Percentiles rank a stretch among this genome's conserved stretches.
phyloP scores from a whole-genome alignment of 2,329 filamentous ascomycete species.

The Pseudogymnoascus sp. region DNA sequence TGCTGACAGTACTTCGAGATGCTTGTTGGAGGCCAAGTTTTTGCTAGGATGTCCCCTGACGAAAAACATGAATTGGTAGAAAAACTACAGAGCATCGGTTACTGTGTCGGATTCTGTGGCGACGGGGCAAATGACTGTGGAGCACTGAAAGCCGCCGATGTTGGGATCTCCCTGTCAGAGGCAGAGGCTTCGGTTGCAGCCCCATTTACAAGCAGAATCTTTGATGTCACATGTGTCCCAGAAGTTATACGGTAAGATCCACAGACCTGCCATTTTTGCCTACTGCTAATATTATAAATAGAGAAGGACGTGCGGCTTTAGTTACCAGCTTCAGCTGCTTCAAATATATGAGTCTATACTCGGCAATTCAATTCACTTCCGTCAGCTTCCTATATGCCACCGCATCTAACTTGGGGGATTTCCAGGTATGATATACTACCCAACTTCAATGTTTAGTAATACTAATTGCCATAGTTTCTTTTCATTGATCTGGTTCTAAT shows the following conservation, averaged over 20 bases:
- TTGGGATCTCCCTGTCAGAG: slow-evolving; percentile 93
- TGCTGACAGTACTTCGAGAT: slow-evolving; percentile 44
- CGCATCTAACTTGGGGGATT: slow-evolving; percentile 90
- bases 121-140: slow-evolving; percentile 97
- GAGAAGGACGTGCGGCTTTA: slow-evolving; percentile 85
- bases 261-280: background rate
- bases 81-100: slow-evolving; percentile 92
- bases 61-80: slow-evolving; percentile 97
- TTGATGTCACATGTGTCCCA: slow-evolving; percentile 93
- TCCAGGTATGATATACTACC: slow-evolving; percentile 50
- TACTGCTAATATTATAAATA: slow-evolving; percentile 18
- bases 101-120: slow-evolving; percentile 91
- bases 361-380: slow-evolving; percentile 96
- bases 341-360: slow-evolving; percentile 99
- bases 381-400: slow-evolving; percentile 94
- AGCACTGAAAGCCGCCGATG: slow-evolving; percentile 91
- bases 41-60: slow-evolving; percentile 96
- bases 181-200: slow-evolving; percentile 97
- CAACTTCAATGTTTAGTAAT: slow-evolving; percentile 1
- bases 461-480: slow-evolving; percentile 51
- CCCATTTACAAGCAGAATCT: slow-evolving; percentile 89
- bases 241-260: slow-evolving; percentile 65
- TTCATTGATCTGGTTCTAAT: slow-evolving; percentile 93
- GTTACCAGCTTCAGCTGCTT: slow-evolving; percentile 99
- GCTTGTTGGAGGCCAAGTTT: slow-evolving; percentile 86